phyloP scores from a whole-genome alignment of 495 filamentous ascomycete genomes.

The Saxispiralis lemnorum region DNA sequence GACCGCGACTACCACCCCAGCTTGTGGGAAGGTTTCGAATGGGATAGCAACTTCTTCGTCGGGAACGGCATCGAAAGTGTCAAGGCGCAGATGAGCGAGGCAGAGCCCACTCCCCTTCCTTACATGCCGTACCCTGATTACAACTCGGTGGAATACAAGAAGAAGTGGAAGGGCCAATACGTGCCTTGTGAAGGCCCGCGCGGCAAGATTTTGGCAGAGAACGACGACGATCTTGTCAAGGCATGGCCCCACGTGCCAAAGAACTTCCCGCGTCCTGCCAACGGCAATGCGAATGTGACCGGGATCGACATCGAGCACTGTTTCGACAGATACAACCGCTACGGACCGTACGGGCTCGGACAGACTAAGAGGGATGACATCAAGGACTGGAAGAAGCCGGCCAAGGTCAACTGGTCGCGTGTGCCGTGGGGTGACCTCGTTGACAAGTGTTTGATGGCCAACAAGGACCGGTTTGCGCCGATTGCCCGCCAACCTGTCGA shows the following conservation, averaged over 20 bases:
- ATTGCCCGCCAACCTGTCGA: constrained; percentile 12
- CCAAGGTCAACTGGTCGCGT: constrained; percentile 37
- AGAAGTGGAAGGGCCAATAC: constrained; percentile 28
- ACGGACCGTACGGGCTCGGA: constrained; percentile 33
- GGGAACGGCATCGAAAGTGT: constrained; percentile 12
- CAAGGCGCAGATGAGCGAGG: constrained; percentile 1
- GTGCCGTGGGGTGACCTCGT: constrained; percentile 60
- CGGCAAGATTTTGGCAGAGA: constrained; percentile 28
- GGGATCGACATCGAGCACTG: constrained; percentile 31
- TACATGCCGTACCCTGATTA: constrained; percentile 38
- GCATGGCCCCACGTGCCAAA: constrained; percentile 27
- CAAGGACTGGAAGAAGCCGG: constrained; percentile 15
- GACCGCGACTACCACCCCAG: constrained; percentile 24
- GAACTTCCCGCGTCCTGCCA: constrained; percentile 27
- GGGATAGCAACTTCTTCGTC: constrained; percentile 13
- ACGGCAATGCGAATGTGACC: constrained; percentile 33
- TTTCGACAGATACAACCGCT: constrained; percentile 38
- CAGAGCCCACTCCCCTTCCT: background rate
- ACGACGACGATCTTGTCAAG: constrained; percentile 29
- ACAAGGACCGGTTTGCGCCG: constrained; percentile 39
- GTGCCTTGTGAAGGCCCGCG: constrained; percentile 32
- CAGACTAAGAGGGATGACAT: constrained; percentile 26
- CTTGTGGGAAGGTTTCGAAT: constrained; percentile 23
- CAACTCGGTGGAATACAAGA: constrained; percentile 29
- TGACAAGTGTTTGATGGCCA: constrained; percentile 40